Conservation (phyloP, 2,329 filamentous ascomycete species). For the Blastomyces emzantsi region DNA sequence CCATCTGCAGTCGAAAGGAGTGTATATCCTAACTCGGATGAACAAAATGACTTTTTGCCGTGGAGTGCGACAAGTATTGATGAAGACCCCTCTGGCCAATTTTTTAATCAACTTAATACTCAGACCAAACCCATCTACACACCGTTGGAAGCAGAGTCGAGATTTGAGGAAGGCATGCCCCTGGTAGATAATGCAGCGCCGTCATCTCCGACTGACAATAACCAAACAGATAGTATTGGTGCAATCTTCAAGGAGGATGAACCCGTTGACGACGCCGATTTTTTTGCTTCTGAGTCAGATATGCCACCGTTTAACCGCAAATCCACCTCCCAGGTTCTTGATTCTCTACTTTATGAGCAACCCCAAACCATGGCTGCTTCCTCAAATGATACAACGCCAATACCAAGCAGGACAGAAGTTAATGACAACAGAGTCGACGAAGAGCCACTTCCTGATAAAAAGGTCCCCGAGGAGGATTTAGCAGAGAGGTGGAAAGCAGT, state of each 20-base stretch:
- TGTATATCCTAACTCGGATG: constrained; percentile 1
- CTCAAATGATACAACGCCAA: not conserved
- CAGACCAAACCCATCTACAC: constrained; percentile 33
- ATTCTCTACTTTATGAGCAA: constrained; percentile 37
- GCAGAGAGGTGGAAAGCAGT: constrained; percentile 78
- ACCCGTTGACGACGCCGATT: constrained; percentile 29
- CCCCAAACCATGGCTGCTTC: constrained; percentile 18
- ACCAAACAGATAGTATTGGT: constrained; percentile 21
- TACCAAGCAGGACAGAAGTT: not conserved
- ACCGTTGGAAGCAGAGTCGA: constrained; percentile 42
- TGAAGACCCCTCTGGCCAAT: constrained; percentile 47
- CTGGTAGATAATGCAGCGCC: constrained; percentile 41
- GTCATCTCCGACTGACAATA: constrained; percentile 19
- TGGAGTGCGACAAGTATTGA: constrained; percentile 43
- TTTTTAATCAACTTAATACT: constrained; percentile 48
- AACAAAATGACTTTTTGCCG: constrained; percentile 16
- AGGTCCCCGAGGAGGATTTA: constrained; percentile 49
- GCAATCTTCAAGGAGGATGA: constrained; percentile 33
- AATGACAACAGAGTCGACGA: not conserved
- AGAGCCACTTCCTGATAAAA: constrained; percentile 11
- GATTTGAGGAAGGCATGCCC: constrained; percentile 62
- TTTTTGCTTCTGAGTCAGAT: constrained; percentile 23
- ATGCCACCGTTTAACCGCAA: constrained; percentile 50
- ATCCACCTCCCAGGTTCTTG: constrained; percentile 59
- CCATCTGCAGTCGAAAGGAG: no score